Percentiles rank a stretch among this genome's conserved stretches.
These are phyloP conservation scores for Daldinia bambusicola DNA, from an alignment of 495 filamentous ascomycete genomes.

Conservation along the genomic window DNA sequence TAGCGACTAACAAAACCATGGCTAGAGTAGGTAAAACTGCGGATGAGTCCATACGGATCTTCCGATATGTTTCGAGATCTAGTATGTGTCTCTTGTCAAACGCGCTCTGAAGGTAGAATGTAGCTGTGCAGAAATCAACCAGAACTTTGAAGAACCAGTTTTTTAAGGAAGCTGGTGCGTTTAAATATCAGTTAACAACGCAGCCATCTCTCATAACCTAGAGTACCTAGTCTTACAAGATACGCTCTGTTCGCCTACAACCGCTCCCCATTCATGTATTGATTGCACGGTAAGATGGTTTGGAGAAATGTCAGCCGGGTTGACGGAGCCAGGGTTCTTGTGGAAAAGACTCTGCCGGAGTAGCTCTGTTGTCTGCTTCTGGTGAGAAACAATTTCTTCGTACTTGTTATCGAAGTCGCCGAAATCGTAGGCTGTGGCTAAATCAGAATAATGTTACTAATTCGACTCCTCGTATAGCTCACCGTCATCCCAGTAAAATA, in stretches of 20 bases:
- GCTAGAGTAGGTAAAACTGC: conserved; percentile 19
- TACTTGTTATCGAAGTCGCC: conserved; percentile 21
- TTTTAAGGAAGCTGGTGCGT: conserved; percentile 18
- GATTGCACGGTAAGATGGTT: conserved; percentile 17
- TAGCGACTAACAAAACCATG: conserved; percentile 8
- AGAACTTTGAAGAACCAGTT: conserved; percentile 24
- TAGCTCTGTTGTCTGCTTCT: conserved; percentile 17
- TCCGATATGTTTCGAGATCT: conserved; percentile 21
- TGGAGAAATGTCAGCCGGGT: conserved; percentile 10
- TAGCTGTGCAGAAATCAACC: conserved; percentile 10
- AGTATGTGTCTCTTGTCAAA: conserved; percentile 21
- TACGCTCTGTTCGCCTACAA: conserved; percentile 14
- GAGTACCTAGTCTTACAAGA: conserved; percentile 6
- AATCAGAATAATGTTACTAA: not conserved
- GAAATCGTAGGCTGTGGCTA: conserved; percentile 18
- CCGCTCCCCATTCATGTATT: conserved; percentile 23
- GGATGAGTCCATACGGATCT: conserved; percentile 21
- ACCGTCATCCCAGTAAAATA: conserved; percentile 30
- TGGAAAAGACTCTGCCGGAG: conserved; percentile 18
- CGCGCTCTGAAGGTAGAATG: conserved; percentile 8
- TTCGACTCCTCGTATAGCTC: not conserved
- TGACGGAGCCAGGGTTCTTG: not conserved
- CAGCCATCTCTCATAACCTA: not conserved
- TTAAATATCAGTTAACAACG: not conserved
- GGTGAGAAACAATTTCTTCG: conserved; percentile 12